phyloP scores from a whole-genome alignment of 2,329 filamentous ascomycete species.

The Ascochyta lentis region DNA sequence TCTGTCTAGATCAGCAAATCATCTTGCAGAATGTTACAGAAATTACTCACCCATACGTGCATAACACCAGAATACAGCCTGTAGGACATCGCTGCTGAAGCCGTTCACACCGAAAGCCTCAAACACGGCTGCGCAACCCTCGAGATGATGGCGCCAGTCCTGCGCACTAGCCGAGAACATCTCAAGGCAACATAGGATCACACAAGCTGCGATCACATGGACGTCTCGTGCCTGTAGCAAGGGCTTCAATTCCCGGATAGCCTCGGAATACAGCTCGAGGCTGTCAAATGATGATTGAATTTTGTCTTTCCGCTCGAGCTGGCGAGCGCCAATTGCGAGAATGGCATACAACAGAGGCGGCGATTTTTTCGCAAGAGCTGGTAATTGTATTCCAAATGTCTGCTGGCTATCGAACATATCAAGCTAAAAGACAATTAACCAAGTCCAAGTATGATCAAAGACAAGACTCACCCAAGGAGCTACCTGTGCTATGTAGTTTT shows the following conservation, averaged over 20 bases:
- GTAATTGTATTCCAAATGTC: slow-evolving; percentile 58
- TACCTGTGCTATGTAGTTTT: slow-evolving; percentile 39
- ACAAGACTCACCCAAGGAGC: slow-evolving; percentile 34
- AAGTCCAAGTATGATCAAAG: neutral
- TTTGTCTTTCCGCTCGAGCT: slow-evolving; percentile 57
- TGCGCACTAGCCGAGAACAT: slow-evolving; percentile 53
- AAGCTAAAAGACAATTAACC: slow-evolving; percentile 41
- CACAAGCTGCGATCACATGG: slow-evolving; percentile 60
- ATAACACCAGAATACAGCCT: slow-evolving; percentile 63
- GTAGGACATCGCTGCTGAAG: slow-evolving; percentile 57
- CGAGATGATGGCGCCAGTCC: slow-evolving; percentile 60
- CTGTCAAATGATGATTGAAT: slow-evolving; percentile 53
- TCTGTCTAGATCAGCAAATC: slow-evolving; percentile 35
- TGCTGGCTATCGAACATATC: slow-evolving; percentile 61
- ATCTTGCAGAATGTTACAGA: neutral
- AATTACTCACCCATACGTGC: slow-evolving; percentile 55
- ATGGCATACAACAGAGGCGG: slow-evolving; percentile 58
- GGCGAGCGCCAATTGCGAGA: slow-evolving; percentile 59
- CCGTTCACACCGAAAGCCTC: slow-evolving; percentile 60
- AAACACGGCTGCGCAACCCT: slow-evolving; percentile 60
- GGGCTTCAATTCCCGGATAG: slow-evolving; percentile 58
- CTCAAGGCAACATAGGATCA: slow-evolving; percentile 62
- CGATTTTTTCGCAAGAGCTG: slow-evolving; percentile 55
- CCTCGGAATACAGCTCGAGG: slow-evolving; percentile 59
- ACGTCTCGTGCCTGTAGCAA: slow-evolving; percentile 57